Percentiles rank a stretch among this genome's conserved stretches.
Evolutionary conservation across 495 filamentous ascomycete species (phyloP).

Genomic region (Neurospora sp.): DNA sequence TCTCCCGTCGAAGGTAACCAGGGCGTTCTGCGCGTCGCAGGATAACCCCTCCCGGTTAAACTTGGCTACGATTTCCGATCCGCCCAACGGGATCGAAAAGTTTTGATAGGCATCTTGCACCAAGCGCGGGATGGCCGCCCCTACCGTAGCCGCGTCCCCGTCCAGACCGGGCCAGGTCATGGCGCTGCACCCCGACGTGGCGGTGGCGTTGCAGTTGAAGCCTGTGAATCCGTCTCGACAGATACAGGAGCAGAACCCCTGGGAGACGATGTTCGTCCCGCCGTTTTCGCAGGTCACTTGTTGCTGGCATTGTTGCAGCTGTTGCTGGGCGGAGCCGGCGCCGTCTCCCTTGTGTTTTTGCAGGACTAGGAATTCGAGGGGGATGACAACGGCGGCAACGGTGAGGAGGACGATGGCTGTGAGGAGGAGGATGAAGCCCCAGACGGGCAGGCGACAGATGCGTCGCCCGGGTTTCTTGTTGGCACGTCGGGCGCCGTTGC

Average conservation of each 20-base stretch:
- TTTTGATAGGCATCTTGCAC: slow-evolving; percentile 52
- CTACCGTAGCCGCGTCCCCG: slow-evolving; percentile 66
- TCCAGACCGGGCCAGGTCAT: slow-evolving; percentile 37
- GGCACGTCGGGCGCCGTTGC: neutral
- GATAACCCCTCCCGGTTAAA: slow-evolving; percentile 65
- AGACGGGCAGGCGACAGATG: slow-evolving; percentile 74
- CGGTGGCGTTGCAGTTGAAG: slow-evolving; percentile 51
- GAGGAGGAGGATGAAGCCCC: slow-evolving; percentile 63
- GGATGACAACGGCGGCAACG: slow-evolving; percentile 79
- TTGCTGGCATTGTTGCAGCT: slow-evolving; percentile 41
- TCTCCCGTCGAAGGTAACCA: slow-evolving; percentile 67
- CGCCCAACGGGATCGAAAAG: slow-evolving; percentile 66
- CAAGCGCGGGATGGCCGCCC: slow-evolving; percentile 63
- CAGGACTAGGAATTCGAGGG: slow-evolving; percentile 71
- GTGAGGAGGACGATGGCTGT: slow-evolving; percentile 64
- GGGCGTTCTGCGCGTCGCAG: slow-evolving; percentile 72
- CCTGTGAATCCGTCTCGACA: slow-evolving; percentile 83
- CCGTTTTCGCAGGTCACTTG: slow-evolving; percentile 63
- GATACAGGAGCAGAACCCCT: slow-evolving; percentile 67
- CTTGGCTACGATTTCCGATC: slow-evolving; percentile 55
- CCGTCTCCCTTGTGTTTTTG: slow-evolving; percentile 28
- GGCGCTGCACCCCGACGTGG: slow-evolving; percentile 61
- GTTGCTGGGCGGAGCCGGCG: slow-evolving; percentile 16
- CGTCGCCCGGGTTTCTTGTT: slow-evolving; percentile 19
- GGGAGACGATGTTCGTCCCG: slow-evolving; percentile 59